These are phyloP conservation scores for Colletotrichum viniferum DNA, from an alignment of 2,329 filamentous ascomycete genomes.

Conservation along the genomic window DNA sequence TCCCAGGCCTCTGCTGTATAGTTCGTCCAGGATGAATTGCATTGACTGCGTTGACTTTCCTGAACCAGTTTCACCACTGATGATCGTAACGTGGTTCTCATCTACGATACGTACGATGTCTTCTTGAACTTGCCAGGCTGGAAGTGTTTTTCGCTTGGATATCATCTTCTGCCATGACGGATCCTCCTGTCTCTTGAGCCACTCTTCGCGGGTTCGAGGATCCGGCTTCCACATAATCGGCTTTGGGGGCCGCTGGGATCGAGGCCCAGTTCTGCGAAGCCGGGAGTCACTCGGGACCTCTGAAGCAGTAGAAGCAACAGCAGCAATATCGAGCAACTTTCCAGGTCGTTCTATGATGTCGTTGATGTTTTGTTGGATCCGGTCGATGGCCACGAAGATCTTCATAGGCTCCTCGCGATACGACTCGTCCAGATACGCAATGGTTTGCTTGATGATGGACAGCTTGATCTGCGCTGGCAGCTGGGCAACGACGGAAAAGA, in stretches of 20 bases:
- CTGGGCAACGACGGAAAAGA: constrained; percentile 71
- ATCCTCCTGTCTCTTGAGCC: constrained; percentile 70
- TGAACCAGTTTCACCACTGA: constrained; percentile 95
- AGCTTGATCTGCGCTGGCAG: constrained; percentile 93
- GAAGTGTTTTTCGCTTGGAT: constrained; percentile 72
- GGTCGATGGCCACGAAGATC: constrained; percentile 87
- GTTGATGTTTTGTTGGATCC: constrained; percentile 85
- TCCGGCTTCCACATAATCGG: constrained; percentile 69
- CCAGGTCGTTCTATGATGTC: constrained; percentile 85
- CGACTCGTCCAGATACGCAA: constrained; percentile 72
- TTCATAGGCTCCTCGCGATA: constrained; percentile 86
- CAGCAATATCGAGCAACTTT: constrained; percentile 81
- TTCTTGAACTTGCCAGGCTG: constrained; percentile 85
- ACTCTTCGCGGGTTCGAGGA: constrained; percentile 65
- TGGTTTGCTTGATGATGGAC: constrained; percentile 79
- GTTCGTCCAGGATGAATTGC: constrained; percentile 91
- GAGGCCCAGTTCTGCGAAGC: constrained; percentile 23
- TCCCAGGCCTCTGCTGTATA: constrained; percentile 79
- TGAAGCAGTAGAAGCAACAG: constrained; percentile 71
- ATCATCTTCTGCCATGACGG: constrained; percentile 77
- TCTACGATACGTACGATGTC: constrained; percentile 77
- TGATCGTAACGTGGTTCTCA: constrained; percentile 87
- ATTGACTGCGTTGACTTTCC: constrained; percentile 97
- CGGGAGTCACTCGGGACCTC: constrained; percentile 46
- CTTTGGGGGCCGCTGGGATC: constrained; percentile 52